Conservation (phyloP, 441 rosid genomes). For the Iberis amara region DNA sequence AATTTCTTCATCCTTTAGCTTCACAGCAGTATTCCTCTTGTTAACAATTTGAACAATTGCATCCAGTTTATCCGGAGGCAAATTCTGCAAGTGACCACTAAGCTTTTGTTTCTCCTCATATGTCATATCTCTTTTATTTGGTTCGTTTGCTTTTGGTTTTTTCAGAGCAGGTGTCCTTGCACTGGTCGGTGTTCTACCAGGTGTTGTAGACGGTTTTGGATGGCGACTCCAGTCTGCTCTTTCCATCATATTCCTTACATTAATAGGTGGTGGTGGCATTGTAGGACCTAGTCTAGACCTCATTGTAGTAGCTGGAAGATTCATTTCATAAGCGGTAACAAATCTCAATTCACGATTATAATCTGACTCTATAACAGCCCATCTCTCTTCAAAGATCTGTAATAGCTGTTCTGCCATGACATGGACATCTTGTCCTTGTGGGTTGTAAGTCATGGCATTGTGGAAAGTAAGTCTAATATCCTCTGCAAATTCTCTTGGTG, state of each 20-base stretch:
- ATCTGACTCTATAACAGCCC: conserved; percentile 76
- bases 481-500: conserved; percentile 90
- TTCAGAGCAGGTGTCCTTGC: conserved; percentile 78
- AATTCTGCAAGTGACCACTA: conserved; percentile 75
- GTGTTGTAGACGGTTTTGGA: conserved; percentile 48
- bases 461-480: conserved; percentile 94
- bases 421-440: conserved; percentile 92
- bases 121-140: conserved; percentile 96
- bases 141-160: conserved; percentile 98
- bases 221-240: conserved; percentile 62
- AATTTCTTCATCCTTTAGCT: conserved; percentile 81
- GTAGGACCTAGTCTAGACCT: conserved; percentile 57
- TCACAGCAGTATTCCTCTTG: conserved; percentile 77
- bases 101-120: conserved; percentile 97
- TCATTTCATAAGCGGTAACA: conserved; percentile 46
- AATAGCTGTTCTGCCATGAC: conserved; percentile 70
- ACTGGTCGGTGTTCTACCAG: conserved; percentile 44
- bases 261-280: conserved; percentile 63
- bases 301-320: conserved; percentile 49
- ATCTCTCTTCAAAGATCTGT: conserved; percentile 76
- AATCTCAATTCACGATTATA: conserved; percentile 64
- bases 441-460: conserved; percentile 94
- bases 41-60: conserved; percentile 83
- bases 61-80: conserved; percentile 91
- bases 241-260: conserved; percentile 69